phyloP scores from a whole-genome alignment of 305 asterid species.

The Caryopteris hybrid region DNA sequence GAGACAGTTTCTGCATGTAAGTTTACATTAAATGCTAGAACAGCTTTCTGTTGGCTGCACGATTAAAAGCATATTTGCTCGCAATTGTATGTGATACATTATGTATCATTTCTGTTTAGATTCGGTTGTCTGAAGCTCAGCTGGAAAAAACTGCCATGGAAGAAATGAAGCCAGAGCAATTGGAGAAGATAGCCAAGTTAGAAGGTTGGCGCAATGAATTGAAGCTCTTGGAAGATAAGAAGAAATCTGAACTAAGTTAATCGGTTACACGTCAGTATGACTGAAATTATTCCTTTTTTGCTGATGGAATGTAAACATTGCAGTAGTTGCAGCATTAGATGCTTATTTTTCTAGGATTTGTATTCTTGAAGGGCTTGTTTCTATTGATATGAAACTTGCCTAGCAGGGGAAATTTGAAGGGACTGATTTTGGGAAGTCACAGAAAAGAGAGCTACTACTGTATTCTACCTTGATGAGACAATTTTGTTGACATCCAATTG shows the following conservation, averaged over 20 bases:
- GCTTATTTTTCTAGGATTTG: background rate
- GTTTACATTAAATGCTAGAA: background rate
- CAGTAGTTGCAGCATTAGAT: background rate
- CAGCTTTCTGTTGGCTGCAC: too few species aligned
- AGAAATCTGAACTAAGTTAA: slow-evolving; percentile 42
- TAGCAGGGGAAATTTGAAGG: too few species aligned
- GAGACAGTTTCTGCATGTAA: slow-evolving; percentile 2
- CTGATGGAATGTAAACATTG: background rate
- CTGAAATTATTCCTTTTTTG: too few species aligned
- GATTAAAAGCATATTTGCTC: too few species aligned
- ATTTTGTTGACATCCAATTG: too few species aligned
- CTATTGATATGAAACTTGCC: background rate
- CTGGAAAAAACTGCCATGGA: slow-evolving; percentile 62
- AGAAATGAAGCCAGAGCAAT: slow-evolving; percentile 64
- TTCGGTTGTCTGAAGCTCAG: slow-evolving; percentile 83
- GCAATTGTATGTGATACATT: background rate
- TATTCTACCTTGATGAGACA: too few species aligned
- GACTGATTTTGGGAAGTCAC: too few species aligned
- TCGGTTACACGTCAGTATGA: background rate
- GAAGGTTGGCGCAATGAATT: slow-evolving; percentile 85
- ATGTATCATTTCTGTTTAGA: slow-evolving; percentile 14
- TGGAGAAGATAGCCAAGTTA: slow-evolving; percentile 75
- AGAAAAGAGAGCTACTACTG: too few species aligned
- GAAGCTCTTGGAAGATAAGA: slow-evolving; percentile 72
- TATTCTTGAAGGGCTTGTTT: background rate